Base-by-base conservation (phyloP, 768 basidiomycete species). In the Termitomyces sp. region DNA sequence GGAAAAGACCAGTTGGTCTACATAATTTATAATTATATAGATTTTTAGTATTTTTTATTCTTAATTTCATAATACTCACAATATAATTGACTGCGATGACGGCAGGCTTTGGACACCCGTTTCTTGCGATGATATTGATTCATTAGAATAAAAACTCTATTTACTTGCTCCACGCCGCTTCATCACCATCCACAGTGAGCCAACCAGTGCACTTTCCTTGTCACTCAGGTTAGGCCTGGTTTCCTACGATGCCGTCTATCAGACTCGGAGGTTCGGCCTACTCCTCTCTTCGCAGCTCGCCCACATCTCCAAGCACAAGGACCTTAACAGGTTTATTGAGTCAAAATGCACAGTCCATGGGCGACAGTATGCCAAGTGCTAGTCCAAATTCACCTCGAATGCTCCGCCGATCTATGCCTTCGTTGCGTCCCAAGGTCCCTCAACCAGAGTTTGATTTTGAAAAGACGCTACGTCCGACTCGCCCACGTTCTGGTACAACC, bases 231-330 rank as follows among this genome's bases (percentile, higher is more conserved):
- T 43, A 30, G n/a, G 28, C 27, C 25, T 17, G 8, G 27, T 30
- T 11, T 41, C n/a, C 3, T 34, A 50, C 51, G 28, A 80, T 81
- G 79, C 79, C 80, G 37, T 82, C 81, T 40, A 71, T 82, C 54
- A 73, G 78, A 62, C 71, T 82, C 52, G 76, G 68, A 65, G 67
- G 69, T 19, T 67, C 66, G 28, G 59, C 68, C 10, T 74, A 73
- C 59, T 64, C 66, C n/a, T 58, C 61, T 35, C 62, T 70, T 30
- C 55, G 62, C 11, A 67, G 65, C 17, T 52, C 59, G 27, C 54
- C 56, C 25, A 25, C 49, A 11, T 45, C 50, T 10, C 59, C 46
- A 25, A 52, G 17, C 51, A 25, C 46, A 27, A 34, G 30, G 41
- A 48, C 56, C 52, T 51, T 64, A 35, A 54, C 61, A 23, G 46